Percentiles rank a stretch among this genome's conserved stretches.
Conservation (phyloP, 805 yeast genomes). For the Cyberlindnera saturnus region DNA sequence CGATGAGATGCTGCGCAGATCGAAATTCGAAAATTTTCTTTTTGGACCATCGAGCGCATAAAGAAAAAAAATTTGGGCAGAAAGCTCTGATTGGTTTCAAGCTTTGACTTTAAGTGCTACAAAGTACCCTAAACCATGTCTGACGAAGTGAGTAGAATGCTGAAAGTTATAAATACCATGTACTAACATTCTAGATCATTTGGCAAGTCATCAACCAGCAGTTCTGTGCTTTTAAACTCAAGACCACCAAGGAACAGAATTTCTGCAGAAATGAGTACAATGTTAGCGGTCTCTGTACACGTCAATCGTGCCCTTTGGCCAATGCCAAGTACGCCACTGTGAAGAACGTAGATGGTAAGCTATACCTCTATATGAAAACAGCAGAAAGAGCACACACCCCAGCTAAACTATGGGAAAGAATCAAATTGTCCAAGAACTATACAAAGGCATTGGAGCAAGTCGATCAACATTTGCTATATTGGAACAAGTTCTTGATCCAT, state of each 20-base stretch:
- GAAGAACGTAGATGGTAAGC: conserved; percentile 69
- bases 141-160: conserved; percentile 15
- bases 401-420: conserved; percentile 89
- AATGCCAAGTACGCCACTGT: conserved; percentile 89
- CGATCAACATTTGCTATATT: conserved; percentile 79
- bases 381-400: conserved; percentile 98
- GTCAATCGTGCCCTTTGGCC: conserved; percentile 95
- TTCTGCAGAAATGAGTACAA: conserved; percentile 96
- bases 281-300: conserved; percentile 87
- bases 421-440: conserved; percentile 84
- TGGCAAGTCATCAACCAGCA: conserved; percentile 97
- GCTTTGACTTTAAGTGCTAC: too few relatives aligned
- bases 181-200: conserved; percentile 47
- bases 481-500: conserved; percentile 89
- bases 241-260: conserved; percentile 81
- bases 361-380: conserved; percentile 90
- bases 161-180: too few relatives aligned
- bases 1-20: conserved; percentile 14
- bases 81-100: too few relatives aligned
- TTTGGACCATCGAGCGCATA: background rate
- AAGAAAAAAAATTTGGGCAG: too few relatives aligned
- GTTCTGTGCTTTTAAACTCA: conserved; percentile 91
- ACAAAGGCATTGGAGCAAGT: conserved; percentile 82
- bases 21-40: conserved; percentile 10
- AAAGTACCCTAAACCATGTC: conserved; percentile 11